Evolutionary conservation across 2,329 filamentous ascomycete species (phyloP), one percentile per base, ranked within the genome.

Genomic region (Talaromyces atroroseus): DNA sequence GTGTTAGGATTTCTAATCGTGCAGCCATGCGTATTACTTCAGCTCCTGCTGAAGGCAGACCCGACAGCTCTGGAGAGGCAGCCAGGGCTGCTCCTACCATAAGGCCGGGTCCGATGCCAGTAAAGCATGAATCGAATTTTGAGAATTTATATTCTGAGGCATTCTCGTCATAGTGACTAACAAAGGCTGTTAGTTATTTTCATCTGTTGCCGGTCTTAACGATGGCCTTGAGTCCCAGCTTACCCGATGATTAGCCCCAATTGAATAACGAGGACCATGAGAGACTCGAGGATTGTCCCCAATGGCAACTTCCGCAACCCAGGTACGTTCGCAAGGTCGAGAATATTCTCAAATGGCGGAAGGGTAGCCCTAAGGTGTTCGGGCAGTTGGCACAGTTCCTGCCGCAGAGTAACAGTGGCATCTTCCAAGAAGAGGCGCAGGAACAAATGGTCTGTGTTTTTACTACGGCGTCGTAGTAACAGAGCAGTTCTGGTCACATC

Each of bases 271-370:
- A 50, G 48, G 5, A 50, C 47, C 48, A 50, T 50, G 16, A 50
- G 21, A 24, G 48, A 50, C 11, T 50, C 48, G 7, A 50, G 23
- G 7, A 50, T 23, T 3, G 32, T 36, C 1, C 48, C 48, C 32
- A 50, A 38, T 3, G 48, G 16, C 0, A 36, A 7, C 21, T 50
- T 50, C 24, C 32, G 48, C n/a, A 50, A 29, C 23, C 18, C 20
- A 23, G 48, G 32, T 29, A 38, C 16, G 23, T 23, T 23, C 11
- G 18, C 48, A 21, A 50, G 21, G 10, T 50, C 48, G 11, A 50
- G 48, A 23, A 50, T 50, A n/a, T 50, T 24, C n/a, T 50, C 48
- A 50, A 50, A 50, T 5, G 48, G 48, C 21, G 32, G 48, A 16
- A 50, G 12, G 11, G 12, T 38, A 23, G 32, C 32, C 48, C 38